Percentiles rank a stretch among this genome's conserved stretches.
These are phyloP conservation scores for Centrapalus pauciflorus DNA, from an alignment of 129 eudicot genomes.

Conservation along the genomic window DNA sequence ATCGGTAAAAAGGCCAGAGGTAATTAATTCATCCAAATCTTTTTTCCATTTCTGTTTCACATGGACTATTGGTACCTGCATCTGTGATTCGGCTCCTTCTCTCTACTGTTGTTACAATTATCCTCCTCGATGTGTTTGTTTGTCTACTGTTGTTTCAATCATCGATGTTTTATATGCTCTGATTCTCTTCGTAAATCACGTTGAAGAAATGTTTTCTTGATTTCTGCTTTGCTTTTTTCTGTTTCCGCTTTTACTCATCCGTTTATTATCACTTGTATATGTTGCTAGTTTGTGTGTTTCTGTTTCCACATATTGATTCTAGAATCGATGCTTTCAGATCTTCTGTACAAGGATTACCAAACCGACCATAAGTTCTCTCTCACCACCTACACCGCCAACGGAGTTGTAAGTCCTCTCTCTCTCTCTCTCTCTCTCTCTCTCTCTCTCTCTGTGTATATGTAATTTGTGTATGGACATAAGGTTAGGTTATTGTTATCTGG, in stretches of 20 bases:
- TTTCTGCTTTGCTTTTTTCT: slow-evolving; percentile 4
- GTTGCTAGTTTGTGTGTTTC: slow-evolving; percentile 3
- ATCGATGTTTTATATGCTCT: neutral
- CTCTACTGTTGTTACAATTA: too few relatives aligned
- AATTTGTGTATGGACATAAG: neutral
- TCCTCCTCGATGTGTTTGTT: neutral
- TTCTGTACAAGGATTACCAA: slow-evolving; percentile 78
- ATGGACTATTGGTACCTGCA: neutral
- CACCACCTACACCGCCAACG: slow-evolving; percentile 63
- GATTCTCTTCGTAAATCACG: neutral
- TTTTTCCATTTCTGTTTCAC: neutral
- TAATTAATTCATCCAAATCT: slow-evolving; percentile 2
- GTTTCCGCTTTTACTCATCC: neutral
- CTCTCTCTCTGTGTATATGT: neutral
- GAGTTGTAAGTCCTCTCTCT: slow-evolving; percentile 45
- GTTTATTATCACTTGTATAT: slow-evolving; percentile 6
- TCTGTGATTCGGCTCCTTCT: neutral
- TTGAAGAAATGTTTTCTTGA: neutral
- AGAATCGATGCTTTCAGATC: slow-evolving; percentile 48
- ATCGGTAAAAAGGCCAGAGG: slow-evolving; percentile 89
- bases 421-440: neutral
- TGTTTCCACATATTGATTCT: slow-evolving; percentile 14
- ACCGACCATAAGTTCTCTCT: slow-evolving; percentile 74
- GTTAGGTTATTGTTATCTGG: neutral
- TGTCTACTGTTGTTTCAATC: neutral